A percentile compares a stretch with the other conserved stretches of the same genome.
Evolutionary conservation across 148 eudicot species (phyloP).

Genomic region (Pouteria glomerata): DNA sequence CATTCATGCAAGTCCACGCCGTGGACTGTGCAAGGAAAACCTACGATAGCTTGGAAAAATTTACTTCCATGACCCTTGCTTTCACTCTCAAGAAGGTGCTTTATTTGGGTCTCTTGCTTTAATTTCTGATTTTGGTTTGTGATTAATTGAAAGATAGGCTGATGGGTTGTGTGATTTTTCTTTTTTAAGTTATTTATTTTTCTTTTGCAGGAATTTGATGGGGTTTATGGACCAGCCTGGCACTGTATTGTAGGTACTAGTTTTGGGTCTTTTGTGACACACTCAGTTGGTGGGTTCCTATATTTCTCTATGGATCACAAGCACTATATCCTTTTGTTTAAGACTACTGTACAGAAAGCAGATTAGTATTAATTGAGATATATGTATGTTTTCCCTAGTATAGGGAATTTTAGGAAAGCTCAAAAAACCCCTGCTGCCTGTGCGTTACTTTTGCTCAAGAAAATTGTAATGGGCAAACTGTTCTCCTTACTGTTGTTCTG

Average conservation of each 20-base stretch:
- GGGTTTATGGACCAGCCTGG: constrained; percentile 97
- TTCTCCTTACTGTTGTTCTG: background rate
- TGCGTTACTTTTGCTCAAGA: background rate
- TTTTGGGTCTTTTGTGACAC: constrained; percentile 97
- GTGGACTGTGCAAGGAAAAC: constrained; percentile 85
- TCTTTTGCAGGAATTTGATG: constrained; percentile 86
- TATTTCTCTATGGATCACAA: constrained; percentile 94
- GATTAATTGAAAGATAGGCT: constrained; percentile 9
- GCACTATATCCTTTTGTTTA: constrained; percentile 72
- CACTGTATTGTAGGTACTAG: constrained; percentile 93
- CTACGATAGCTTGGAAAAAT: constrained; percentile 86
- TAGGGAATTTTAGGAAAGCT: constrained; percentile 1
- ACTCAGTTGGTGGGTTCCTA: constrained; percentile 88
- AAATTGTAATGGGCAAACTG: background rate
- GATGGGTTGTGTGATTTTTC: background rate
- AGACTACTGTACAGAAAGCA: constrained; percentile 82
- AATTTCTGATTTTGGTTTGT: constrained; percentile 10
- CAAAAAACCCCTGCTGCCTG: background rate
- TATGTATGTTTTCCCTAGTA: background rate
- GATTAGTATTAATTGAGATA: constrained; percentile 31
- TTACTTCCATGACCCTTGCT: constrained; percentile 79
- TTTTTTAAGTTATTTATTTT: constrained; percentile 1
- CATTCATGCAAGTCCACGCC: constrained; percentile 91
- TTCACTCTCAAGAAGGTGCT: constrained; percentile 83
- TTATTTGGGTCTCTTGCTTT: background rate